phyloP scores from a whole-genome alignment of 1,139 yeast species.

The Geotrichum phurueaensis region DNA sequence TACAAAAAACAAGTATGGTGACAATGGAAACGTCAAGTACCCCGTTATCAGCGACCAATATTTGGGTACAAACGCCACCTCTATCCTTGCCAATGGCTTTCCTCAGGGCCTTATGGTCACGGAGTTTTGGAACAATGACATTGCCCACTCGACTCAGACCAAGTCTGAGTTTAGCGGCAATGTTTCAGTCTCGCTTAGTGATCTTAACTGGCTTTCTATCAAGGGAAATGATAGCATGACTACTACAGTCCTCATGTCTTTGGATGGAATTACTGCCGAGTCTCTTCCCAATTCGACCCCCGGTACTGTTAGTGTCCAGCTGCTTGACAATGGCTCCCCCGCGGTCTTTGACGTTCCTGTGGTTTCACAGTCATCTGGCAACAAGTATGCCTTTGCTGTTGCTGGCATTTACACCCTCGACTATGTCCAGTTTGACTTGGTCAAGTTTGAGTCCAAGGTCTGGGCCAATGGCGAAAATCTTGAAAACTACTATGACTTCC shows the following conservation, averaged over 20 bases:
- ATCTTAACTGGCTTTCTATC: constrained; percentile 16
- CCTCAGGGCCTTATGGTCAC: constrained; percentile 7
- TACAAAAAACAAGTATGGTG: constrained; percentile 1
- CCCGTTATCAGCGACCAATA: constrained; percentile 13
- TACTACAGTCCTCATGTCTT: constrained; percentile 14
- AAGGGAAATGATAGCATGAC: constrained; percentile 2
- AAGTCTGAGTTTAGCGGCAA: constrained; percentile 16
- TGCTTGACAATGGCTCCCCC: constrained; percentile 15
- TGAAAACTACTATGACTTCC: constrained; percentile 10
- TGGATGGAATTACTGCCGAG: constrained; percentile 16
- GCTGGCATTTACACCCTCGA: constrained; percentile 15
- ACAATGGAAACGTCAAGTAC: constrained; percentile 7
- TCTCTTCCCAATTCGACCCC: constrained; percentile 13
- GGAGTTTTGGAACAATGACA: constrained; percentile 3
- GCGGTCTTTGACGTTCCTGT: constrained; percentile 13
- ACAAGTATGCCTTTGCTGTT: constrained; percentile 15
- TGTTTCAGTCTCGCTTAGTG: constrained; percentile 14
- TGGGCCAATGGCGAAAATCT: constrained; percentile 11
- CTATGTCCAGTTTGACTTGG: constrained; percentile 12
- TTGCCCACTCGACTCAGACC: constrained; percentile 2
- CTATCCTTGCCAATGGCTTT: neutral
- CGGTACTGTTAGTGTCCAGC: constrained; percentile 12
- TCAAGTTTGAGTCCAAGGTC: constrained; percentile 9
- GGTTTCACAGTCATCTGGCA: constrained; percentile 1
- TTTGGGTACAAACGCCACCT: constrained; percentile 1